These are phyloP conservation scores for Taphrina pruni DNA, from an alignment of 1,139 yeast genomes.

Conservation along the genomic window DNA sequence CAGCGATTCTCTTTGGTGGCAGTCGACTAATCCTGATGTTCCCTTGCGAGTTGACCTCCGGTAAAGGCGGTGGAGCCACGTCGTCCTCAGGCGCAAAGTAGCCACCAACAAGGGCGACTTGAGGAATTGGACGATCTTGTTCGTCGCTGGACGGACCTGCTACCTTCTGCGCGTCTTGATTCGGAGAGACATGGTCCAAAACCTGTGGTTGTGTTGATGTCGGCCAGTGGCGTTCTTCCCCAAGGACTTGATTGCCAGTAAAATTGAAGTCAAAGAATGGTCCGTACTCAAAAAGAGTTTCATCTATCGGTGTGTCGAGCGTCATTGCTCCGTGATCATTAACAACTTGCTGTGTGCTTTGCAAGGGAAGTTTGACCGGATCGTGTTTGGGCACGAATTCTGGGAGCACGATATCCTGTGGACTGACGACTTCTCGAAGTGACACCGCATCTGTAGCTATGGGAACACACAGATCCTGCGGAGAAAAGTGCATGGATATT, in stretches of 20 bases:
- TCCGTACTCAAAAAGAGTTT: slow-evolving; percentile 34
- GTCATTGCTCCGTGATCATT: not conserved
- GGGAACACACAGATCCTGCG: not conserved
- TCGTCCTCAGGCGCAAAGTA: slow-evolving; percentile 22
- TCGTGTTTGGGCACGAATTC: not conserved
- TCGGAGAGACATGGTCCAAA: not conserved
- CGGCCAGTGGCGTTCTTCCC: not conserved
- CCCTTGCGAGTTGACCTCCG: slow-evolving; percentile 34
- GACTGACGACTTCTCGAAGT: not conserved
- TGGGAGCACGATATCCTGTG: not conserved
- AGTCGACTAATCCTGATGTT: slow-evolving; percentile 22
- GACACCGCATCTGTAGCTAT: not conserved
- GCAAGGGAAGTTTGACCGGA: not conserved
- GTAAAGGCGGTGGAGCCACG: not conserved
- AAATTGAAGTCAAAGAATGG: slow-evolving; percentile 22
- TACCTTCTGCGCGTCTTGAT: not conserved
- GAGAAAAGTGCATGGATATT: not conserved
- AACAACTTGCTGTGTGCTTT: not conserved
- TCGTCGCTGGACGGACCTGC: slow-evolving; percentile 1
- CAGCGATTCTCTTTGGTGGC: slow-evolving; percentile 21
- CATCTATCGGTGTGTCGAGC: slow-evolving; percentile 18
- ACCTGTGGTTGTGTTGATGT: not conserved
- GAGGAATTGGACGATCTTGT: slow-evolving; percentile 16
- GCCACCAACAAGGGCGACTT: slow-evolving; percentile 26
- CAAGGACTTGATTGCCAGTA: not conserved